Percentiles rank a stretch among this genome's conserved stretches.
phyloP scores from a whole-genome alignment of 2,329 filamentous ascomycete species.

The Anisogramma anomala region DNA sequence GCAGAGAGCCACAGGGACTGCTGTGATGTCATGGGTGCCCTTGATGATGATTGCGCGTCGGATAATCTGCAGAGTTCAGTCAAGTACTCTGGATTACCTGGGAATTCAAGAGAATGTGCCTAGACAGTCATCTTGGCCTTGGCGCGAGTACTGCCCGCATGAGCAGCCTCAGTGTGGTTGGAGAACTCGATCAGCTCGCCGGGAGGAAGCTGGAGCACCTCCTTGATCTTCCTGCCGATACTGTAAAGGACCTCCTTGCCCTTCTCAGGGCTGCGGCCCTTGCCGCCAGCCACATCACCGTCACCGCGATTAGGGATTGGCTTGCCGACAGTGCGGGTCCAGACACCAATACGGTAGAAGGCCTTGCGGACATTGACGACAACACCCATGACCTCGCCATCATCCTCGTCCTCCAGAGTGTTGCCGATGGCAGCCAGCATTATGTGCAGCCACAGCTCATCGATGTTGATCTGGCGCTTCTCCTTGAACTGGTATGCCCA shows the following conservation, averaged over 20 bases:
- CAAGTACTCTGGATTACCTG: neutral
- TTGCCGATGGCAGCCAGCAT: constrained; percentile 96
- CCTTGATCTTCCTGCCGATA: constrained; percentile 89
- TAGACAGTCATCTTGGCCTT: constrained; percentile 90
- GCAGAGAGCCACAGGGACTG: neutral
- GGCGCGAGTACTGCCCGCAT: constrained; percentile 84
- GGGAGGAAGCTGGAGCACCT: constrained; percentile 67
- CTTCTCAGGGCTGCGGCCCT: constrained; percentile 69
- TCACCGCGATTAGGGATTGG: constrained; percentile 64
- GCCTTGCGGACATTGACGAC: constrained; percentile 98
- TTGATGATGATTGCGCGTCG: neutral
- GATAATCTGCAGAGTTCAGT: neutral
- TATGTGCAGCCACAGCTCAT: constrained; percentile 91
- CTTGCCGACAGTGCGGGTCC: constrained; percentile 91
- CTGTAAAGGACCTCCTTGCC: constrained; percentile 71
- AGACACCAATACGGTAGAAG: constrained; percentile 94
- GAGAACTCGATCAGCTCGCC: constrained; percentile 84
- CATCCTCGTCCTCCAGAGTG: constrained; percentile 87
- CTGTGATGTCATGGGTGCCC: neutral
- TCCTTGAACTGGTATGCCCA: constrained; percentile 99
- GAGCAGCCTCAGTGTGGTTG: constrained; percentile 87
- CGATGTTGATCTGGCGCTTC: constrained; percentile 81
- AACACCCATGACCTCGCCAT: constrained; percentile 97
- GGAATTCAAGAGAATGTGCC: constrained; percentile 15
- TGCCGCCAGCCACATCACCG: constrained; percentile 60